Evolutionary conservation across 208 protist species (phyloP).

Genomic region (Strigomonas culicis): DNA sequence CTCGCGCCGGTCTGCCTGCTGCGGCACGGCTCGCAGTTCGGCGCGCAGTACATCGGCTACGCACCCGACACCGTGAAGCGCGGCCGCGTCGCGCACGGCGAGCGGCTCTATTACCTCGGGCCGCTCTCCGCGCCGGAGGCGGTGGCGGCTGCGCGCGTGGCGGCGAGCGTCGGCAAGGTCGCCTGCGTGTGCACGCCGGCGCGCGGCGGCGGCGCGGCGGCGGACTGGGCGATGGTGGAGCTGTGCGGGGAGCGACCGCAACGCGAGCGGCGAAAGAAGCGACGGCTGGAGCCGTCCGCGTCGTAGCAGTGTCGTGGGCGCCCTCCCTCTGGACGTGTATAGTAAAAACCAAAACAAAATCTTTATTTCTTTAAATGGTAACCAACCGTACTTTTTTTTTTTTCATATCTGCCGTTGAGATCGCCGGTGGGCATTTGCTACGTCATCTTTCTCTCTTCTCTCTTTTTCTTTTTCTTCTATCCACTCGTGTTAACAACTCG

Average conservation of each 20-base stretch:
- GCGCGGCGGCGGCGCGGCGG: neutral
- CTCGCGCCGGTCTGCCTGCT: constrained; percentile 22
- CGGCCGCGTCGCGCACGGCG: constrained; percentile 22
- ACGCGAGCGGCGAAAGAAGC: constrained; percentile 13
- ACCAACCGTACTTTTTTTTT: neutral
- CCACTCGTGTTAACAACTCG: neutral
- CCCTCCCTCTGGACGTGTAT: too few species aligned
- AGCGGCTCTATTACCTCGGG: constrained; percentile 33
- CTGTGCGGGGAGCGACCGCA: constrained; percentile 37
- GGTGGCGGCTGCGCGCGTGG: constrained; percentile 32
- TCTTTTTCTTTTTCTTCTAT: neutral
- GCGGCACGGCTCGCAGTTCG: constrained; percentile 48
- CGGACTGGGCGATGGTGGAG: neutral
- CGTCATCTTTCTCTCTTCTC: constrained; percentile 8
- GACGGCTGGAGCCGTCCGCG: too few species aligned
- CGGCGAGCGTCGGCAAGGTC: constrained; percentile 41
- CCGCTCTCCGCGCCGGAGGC: constrained; percentile 23
- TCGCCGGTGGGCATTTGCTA: too few species aligned
- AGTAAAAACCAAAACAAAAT: too few species aligned
- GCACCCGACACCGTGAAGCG: neutral
- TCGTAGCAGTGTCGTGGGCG: too few species aligned
- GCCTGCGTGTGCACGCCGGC: constrained; percentile 31
- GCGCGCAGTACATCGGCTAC: constrained; percentile 53
- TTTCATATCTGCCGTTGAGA: neutral
- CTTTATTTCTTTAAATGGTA: neutral